Evolutionary conservation across 306 rosid genomes (phyloP).

Genomic region (Cucumis cinereus): DNA sequence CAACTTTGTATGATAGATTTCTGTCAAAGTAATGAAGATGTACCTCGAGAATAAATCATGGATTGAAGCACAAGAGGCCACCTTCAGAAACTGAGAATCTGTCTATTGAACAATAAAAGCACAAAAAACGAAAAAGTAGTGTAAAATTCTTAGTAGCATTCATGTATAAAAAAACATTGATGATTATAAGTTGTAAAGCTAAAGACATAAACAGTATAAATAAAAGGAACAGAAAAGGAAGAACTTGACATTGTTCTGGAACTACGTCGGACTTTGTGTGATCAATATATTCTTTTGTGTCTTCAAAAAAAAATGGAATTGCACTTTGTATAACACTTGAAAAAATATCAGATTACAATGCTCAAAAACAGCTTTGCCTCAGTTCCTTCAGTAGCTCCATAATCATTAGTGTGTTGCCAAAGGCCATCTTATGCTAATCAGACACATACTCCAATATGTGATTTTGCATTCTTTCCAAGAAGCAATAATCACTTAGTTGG

Average conservation of each 20-base stretch:
- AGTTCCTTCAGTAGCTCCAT: neutral
- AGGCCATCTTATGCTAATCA: neutral
- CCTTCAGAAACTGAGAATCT: constrained; percentile 54
- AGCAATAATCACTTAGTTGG: neutral
- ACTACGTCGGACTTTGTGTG: neutral
- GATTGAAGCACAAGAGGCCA: constrained; percentile 64
- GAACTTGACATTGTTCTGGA: neutral
- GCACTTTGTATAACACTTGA: too few species aligned
- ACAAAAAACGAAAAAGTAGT: neutral
- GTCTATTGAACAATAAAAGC: constrained; percentile 22
- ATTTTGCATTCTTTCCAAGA: neutral
- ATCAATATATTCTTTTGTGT: too few species aligned
- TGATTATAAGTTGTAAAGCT: neutral
- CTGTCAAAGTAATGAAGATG: neutral
- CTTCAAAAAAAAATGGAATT: too few species aligned
- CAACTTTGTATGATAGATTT: neutral
- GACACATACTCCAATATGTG: neutral
- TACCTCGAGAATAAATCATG: constrained; percentile 72
- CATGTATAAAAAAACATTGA: neutral
- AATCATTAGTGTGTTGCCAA: neutral
- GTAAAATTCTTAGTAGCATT: constrained; percentile 1
- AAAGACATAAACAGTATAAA: neutral
- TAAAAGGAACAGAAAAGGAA: neutral
- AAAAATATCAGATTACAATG: neutral
- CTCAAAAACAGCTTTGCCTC: neutral